These are phyloP conservation scores for Chlamydomonas asymmetrica DNA, from an alignment of 139 green algal genomes.

Conservation along the genomic window DNA sequence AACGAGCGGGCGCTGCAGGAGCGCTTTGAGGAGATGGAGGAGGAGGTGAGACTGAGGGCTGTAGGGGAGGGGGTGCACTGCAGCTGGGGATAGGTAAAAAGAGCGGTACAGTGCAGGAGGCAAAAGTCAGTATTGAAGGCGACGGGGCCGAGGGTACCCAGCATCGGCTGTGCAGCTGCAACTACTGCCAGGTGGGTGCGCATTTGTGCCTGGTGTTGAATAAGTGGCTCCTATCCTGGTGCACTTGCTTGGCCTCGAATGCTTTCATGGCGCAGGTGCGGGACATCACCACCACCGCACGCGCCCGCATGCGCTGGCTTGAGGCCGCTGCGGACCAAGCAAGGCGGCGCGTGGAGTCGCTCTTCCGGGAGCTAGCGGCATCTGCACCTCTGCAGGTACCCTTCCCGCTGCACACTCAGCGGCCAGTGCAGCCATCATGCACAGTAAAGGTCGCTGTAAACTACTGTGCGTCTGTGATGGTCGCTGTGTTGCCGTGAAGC, in stretches of 20 bases:
- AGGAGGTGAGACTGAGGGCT: conserved; percentile 34
- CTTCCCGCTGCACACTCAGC: too few relatives aligned
- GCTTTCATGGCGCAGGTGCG: conserved; percentile 34
- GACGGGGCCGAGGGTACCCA: background rate
- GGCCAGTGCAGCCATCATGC: too few relatives aligned
- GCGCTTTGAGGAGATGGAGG: conserved; percentile 48
- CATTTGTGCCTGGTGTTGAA: too few relatives aligned
- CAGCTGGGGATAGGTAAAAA: background rate
- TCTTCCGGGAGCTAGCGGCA: conserved; percentile 46
- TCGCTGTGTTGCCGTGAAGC: too few relatives aligned
- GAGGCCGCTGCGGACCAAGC: conserved; percentile 41
- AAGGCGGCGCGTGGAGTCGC: conserved; percentile 38
- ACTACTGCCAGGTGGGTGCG: too few relatives aligned
- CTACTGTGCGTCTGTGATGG: too few relatives aligned
- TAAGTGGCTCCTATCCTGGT: too few relatives aligned
- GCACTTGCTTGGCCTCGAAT: too few relatives aligned
- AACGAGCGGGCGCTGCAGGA: conserved; percentile 41
- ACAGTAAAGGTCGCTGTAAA: too few relatives aligned
- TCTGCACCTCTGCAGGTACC: conserved; percentile 43
- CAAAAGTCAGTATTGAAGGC: background rate
- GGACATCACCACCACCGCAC: conserved; percentile 44
- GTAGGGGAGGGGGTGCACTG: background rate
- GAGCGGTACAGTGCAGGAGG: background rate
- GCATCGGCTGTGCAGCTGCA: too few relatives aligned
- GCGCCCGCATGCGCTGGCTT: conserved; percentile 58